phyloP scores from a whole-genome alignment of 345 rosid genomes.

The Eucalyptus sp. region DNA sequence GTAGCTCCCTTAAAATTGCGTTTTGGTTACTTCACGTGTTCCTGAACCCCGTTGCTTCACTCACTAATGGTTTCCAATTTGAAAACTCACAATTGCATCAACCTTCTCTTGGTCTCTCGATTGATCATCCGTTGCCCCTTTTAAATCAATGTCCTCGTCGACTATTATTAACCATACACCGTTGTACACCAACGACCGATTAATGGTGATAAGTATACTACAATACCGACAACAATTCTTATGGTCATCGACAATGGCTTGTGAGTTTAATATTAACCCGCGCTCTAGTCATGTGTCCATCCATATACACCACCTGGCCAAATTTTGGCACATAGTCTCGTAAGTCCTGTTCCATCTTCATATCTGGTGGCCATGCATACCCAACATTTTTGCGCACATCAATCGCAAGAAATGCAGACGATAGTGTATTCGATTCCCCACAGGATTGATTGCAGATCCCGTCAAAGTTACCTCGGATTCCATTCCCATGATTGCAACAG shows the following conservation, averaged over 20 bases:
- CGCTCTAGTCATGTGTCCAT: not conserved
- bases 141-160: too few relatives aligned
- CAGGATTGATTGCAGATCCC: not conserved
- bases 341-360: not conserved
- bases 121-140: not conserved
- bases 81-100: not conserved
- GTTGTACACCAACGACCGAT: not conserved
- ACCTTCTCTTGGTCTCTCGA: not conserved
- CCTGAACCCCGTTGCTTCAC: not conserved
- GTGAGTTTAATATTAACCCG: not conserved
- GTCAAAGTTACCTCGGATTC: not conserved
- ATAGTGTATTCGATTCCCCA: not conserved
- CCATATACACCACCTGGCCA: not conserved
- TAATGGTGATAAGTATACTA: not conserved
- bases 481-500: not conserved
- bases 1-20: not conserved
- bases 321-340: not conserved
- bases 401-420: not conserved
- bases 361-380: not conserved
- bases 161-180: not conserved
- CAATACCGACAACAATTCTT: too few relatives aligned
- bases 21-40: not conserved
- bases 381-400: not conserved
- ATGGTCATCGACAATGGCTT: not conserved
- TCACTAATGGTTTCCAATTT: not conserved